A percentile compares a stretch with the other conserved stretches of the same genome.
Conservation (phyloP, 345 rosid species). For the Eucalyptus urophylla region DNA sequence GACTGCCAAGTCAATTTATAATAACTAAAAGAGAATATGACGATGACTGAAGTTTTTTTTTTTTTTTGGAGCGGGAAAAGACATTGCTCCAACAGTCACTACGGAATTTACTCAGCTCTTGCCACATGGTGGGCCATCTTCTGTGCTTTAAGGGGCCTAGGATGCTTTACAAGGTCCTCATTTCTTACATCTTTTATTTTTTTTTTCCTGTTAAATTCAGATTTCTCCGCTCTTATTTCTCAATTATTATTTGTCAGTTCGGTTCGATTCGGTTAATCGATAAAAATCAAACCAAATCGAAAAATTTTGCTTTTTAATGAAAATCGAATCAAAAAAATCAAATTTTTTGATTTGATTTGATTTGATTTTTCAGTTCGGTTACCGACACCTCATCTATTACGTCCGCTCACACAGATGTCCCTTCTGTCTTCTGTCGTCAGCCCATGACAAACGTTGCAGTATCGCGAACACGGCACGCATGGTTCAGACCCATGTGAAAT, state of each 20-base stretch:
- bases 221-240: no score
- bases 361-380: no score
- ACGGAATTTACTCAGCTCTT: neutral
- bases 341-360: no score
- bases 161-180: neutral
- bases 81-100: neutral
- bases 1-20: neutral
- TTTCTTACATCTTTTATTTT: neutral
- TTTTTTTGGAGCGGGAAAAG: neutral
- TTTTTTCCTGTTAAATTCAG: no score
- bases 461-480: neutral
- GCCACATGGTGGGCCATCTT: neutral
- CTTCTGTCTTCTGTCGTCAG: neutral
- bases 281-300: no score
- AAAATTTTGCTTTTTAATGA: no score
- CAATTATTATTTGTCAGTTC: no score
- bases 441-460: neutral
- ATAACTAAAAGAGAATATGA: neutral
- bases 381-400: neutral
- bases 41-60: neutral
- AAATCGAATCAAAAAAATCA: no score
- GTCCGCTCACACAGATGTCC: neutral
- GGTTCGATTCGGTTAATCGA: no score
- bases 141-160: neutral
- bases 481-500: neutral